Percentiles rank a stretch among this genome's conserved stretches.
Evolutionary conservation across 345 rosid species (phyloP).

Genomic region (Aethionema arabicum): DNA sequence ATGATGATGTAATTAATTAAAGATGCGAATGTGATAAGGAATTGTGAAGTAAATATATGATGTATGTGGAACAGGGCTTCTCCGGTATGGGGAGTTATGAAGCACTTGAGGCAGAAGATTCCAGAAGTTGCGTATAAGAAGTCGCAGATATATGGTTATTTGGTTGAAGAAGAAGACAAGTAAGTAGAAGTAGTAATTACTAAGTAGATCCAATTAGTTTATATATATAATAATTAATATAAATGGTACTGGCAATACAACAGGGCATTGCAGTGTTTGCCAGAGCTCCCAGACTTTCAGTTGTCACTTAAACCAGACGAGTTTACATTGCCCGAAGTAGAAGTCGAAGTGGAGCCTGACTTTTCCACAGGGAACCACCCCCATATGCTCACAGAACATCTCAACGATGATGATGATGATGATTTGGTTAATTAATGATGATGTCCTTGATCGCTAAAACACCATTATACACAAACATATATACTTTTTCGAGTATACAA

Average conservation of each 20-base stretch:
- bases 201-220: background rate
- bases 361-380: slow-evolving; percentile 45
- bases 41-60: background rate
- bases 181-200: slow-evolving; percentile 37
- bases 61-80: slow-evolving; percentile 52
- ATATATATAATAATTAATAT: background rate
- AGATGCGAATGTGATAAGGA: background rate
- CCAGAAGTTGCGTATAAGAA: slow-evolving; percentile 86
- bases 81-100: slow-evolving; percentile 87
- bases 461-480: slow-evolving; percentile 1
- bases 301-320: slow-evolving; percentile 82
- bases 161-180: slow-evolving; percentile 91
- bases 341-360: slow-evolving; percentile 59
- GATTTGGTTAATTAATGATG: slow-evolving; percentile 35
- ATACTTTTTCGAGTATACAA: slow-evolving; percentile 16
- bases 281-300: slow-evolving; percentile 86
- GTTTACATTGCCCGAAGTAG: slow-evolving; percentile 58
- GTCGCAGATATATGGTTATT: slow-evolving; percentile 79
- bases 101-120: slow-evolving; percentile 77
- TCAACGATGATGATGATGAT: slow-evolving; percentile 29
- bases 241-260: slow-evolving; percentile 15
- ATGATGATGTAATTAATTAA: background rate
- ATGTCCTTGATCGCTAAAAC: slow-evolving; percentile 37
- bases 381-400: slow-evolving; percentile 68
- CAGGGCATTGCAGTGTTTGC: slow-evolving; percentile 73